Conservation (phyloP, 371 early-diverging fungal species). For the Syncephalastrum racemosum region DNA sequence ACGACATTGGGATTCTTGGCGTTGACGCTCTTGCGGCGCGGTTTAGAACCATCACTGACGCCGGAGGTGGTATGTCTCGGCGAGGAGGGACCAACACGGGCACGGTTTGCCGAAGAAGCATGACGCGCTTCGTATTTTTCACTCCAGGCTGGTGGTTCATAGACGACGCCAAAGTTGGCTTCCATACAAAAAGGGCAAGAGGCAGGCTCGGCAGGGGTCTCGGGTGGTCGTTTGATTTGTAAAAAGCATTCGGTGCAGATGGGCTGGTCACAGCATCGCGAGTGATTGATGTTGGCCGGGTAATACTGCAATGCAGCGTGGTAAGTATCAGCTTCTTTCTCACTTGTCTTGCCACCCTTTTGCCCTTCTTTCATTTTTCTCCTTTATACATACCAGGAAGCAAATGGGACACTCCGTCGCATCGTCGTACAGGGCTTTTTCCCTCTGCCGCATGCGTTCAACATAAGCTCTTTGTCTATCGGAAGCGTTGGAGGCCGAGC, state of each 20-base stretch:
- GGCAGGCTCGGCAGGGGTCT: conserved; percentile 53
- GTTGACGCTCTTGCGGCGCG: conserved; percentile 58
- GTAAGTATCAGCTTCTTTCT: neutral
- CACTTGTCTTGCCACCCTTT: no score
- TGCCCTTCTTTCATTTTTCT: neutral
- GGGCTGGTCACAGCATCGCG: conserved; percentile 92
- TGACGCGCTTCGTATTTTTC: conserved; percentile 15
- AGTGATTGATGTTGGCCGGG: conserved; percentile 89
- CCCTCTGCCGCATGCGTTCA: conserved; percentile 22
- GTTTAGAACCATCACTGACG: conserved; percentile 19
- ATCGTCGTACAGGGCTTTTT: conserved; percentile 55
- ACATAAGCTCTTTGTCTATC: conserved; percentile 4
- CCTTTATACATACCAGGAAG: conserved; percentile 25
- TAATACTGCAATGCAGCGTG: conserved; percentile 65
- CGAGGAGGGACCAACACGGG: neutral
- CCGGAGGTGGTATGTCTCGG: conserved; percentile 43
- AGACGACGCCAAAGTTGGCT: conserved; percentile 82
- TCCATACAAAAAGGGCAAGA: conserved; percentile 90
- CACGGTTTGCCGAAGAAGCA: neutral
- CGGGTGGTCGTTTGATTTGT: conserved; percentile 83
- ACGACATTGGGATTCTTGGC: conserved; percentile 70
- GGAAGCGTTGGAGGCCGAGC: neutral
- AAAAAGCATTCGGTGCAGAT: conserved; percentile 96
- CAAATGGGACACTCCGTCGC: conserved; percentile 93
- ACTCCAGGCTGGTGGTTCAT: conserved; percentile 56